These are phyloP conservation scores for Tricholoma sp. DNA, from an alignment of 768 basidiomycete genomes.

Conservation along the genomic window DNA sequence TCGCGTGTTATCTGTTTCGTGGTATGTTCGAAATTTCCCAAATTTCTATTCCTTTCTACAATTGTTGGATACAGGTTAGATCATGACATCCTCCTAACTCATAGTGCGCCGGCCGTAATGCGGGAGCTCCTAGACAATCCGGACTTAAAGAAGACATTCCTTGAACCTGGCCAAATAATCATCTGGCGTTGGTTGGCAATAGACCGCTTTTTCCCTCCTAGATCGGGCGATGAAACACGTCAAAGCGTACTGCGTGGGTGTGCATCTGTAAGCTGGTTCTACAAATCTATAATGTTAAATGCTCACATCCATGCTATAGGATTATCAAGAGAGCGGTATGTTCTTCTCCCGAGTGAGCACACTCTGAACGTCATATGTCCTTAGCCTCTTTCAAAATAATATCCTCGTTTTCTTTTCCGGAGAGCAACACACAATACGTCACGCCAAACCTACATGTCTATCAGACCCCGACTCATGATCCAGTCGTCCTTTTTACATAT, in stretches of 20 bases:
- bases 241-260: conserved; percentile 48
- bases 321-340: conserved; percentile 75
- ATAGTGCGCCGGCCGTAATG: conserved; percentile 51
- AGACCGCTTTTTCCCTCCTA: conserved; percentile 57
- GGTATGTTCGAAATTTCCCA: conserved; percentile 33
- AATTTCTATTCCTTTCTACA: not conserved
- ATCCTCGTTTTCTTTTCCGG: conserved; percentile 42
- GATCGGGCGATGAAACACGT: conserved; percentile 21
- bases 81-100: conserved; percentile 48
- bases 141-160: conserved; percentile 21
- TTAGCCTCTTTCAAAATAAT: conserved; percentile 66
- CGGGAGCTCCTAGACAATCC: conserved; percentile 18
- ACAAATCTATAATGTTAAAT: not conserved
- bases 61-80: conserved; percentile 40
- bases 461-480: conserved; percentile 42
- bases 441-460: conserved; percentile 36
- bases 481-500: conserved; percentile 40
- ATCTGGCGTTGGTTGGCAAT: conserved; percentile 70
- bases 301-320: conserved; percentile 33
- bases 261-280: conserved; percentile 44
- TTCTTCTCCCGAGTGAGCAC: not conserved
- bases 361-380: not conserved
- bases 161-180: conserved; percentile 46
- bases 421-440: conserved; percentile 25
- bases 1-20: conserved; percentile 56